Percentiles rank a stretch among this genome's conserved stretches.
Conservation (phyloP, 2,329 filamentous ascomycete species). For the Lasiodiplodia hormozganensis region DNA sequence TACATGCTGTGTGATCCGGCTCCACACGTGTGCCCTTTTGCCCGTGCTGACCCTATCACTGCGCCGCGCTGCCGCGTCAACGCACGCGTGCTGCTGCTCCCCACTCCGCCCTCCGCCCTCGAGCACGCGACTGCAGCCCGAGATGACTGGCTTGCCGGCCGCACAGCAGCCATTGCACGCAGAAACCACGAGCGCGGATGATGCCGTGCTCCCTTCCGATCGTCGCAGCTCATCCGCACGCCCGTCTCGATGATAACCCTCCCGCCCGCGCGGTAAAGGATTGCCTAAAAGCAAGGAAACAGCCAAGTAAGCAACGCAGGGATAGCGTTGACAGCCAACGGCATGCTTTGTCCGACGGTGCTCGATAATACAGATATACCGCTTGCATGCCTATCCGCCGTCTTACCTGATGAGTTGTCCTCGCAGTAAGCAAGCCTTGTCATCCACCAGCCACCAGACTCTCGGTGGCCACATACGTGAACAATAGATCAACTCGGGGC, state of each 20-base stretch:
- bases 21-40: background rate
- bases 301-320: background rate
- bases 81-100: background rate
- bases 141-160: conserved; percentile 9
- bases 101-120: background rate
- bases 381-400: background rate
- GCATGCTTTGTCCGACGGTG: conserved; percentile 4
- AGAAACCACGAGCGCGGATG: conserved; percentile 11
- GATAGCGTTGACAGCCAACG: background rate
- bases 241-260: background rate
- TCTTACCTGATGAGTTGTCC: conserved; percentile 23
- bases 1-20: background rate
- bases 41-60: background rate
- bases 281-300: background rate
- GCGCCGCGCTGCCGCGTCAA: background rate
- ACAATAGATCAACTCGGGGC: background rate
- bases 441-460: background rate
- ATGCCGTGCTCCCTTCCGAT: background rate
- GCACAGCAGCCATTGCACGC: conserved; percentile 6
- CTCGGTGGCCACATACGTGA: background rate
- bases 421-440: conserved; percentile 9
- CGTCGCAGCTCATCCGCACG: background rate
- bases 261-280: conserved; percentile 5
- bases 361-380: background rate
- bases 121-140: conserved; percentile 19